Base-by-base conservation (phyloP, 2,329 filamentous ascomycete genomes). In the Cryphonectria parasitica region DNA sequence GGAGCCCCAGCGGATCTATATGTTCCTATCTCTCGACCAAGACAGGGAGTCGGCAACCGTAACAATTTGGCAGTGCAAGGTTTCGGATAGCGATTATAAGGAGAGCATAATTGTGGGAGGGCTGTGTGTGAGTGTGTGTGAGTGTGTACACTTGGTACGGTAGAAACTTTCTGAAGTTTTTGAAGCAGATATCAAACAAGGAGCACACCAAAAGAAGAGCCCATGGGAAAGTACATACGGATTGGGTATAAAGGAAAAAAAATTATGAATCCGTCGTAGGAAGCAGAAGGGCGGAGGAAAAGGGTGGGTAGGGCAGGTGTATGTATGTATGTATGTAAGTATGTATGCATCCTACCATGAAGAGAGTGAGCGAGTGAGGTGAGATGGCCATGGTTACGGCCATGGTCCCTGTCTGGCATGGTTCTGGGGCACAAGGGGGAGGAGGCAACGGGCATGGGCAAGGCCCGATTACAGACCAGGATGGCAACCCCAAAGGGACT, bases 261-360 rank as follows among this genome's bases (percentile, higher is more conserved):
- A 69, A 66, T 52, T 28, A 43, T 64, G 65, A 70, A 65, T 22
- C 43, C 64, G 49, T 64, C 68, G 66, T 67, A 39, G 68, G 69
- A 41, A 34, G 49, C 39, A 43, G 54, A 28, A 58, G 60, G 7
- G 31, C 6, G 31, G 67, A 36, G 58, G 43, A 39, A 39, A 61
- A 60, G 52, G 56, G 63, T 66, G 70, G 70, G 70, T 54, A 72
- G 70, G 65, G 65, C 61, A 64, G 70, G 43, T 45, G 65, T 67
- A 67, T 58, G 54, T 58, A 56, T 56, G 36, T 66, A 56, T 22
- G n/a, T 43, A 43, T 43, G 34, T 36, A 36, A n/a, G n/a, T n/a
- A n/a, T 39, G 36, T 39, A 39, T 39, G 36, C 36, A 39, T 49
- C 45, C 45, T 49, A 49, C 45, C 45, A 49, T n/a, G 19, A 10